These are phyloP conservation scores for Fusarium sp. DNA, from an alignment of 2,329 filamentous ascomycete genomes.

Conservation along the genomic window DNA sequence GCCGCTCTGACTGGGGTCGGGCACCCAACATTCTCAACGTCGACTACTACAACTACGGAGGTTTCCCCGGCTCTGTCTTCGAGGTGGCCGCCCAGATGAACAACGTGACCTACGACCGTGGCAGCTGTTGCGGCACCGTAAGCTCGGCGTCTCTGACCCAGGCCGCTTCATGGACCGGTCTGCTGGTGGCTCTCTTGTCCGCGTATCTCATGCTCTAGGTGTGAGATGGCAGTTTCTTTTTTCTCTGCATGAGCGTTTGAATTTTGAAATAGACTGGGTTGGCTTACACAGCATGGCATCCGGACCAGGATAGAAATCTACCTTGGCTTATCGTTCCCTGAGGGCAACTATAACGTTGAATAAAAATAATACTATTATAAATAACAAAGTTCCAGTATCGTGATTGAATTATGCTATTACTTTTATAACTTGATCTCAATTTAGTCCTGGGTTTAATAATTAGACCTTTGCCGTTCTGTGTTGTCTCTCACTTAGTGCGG, in stretches of 20 bases:
- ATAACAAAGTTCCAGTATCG: background rate
- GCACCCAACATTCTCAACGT: constrained; percentile 85
- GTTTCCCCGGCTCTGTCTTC: constrained; percentile 78
- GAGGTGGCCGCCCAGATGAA: constrained; percentile 77
- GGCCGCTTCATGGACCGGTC: constrained; percentile 31
- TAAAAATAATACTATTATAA: background rate
- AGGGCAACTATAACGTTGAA: background rate
- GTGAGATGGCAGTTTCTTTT: background rate
- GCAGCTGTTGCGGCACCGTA: constrained; percentile 65
- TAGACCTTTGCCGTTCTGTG: background rate
- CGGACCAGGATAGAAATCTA: background rate
- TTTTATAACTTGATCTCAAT: background rate
- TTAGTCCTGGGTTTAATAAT: background rate
- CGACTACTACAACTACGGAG: constrained; percentile 84
- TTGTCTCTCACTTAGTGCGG: background rate
- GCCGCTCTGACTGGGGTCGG: constrained; percentile 70
- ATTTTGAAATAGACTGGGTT: constrained; percentile 31
- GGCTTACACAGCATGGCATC: constrained; percentile 23
- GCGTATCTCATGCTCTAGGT: constrained; percentile 37
- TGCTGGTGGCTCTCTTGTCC: constrained; percentile 39
- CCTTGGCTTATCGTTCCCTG: background rate
- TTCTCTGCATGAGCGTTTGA: constrained; percentile 27
- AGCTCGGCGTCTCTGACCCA: constrained; percentile 46
- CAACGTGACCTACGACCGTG: constrained; percentile 74
- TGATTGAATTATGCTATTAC: background rate